Base-by-base conservation (phyloP, 2,329 filamentous ascomycete species). In the Cladosporium colombiae region DNA sequence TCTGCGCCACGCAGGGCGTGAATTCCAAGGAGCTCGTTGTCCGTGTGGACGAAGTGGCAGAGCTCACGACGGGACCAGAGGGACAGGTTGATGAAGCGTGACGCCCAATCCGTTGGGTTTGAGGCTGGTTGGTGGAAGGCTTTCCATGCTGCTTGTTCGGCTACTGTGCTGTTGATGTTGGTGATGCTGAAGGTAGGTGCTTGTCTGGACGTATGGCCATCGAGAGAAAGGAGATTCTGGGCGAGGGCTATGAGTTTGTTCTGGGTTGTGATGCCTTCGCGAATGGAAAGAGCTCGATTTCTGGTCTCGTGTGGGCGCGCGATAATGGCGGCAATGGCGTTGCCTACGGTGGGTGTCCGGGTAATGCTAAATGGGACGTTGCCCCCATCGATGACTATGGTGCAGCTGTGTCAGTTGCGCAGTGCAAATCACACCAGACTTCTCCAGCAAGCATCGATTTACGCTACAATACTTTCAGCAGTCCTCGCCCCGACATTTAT, bases 361-460 rank as follows among this genome's bases (percentile, higher is more conserved):
- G 56, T 59, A 18, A 59, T 13, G 40, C 56, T 59, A 33, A 59
- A 59, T 5, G 33, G 33, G 14, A 44, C 23, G 56, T 44, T 44
- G n/a, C 56, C 56, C 44, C 56, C 56, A 14, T 44, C 56, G 35
- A 40, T 16, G 56, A 59, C 56, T 44, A 11, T 11, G n/a, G 8
- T 8, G 23, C n/a, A 44, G 21, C 10, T n/a, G 11, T 46, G 35
- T 59, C 33, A 46, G 35, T 44, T 27, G 35, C 29, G 25, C 14
- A 27, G 27, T 29, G 27, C 27, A 29, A 27, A 3, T 29, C 27
- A 2, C 27, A 29, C 27, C 27, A 3, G 27, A 29, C 1, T 29
- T 29, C 27, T 29, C 27, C 27, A 29, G 27, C 27, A 29, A 29
- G 27, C 27, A 1, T 1, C 6, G 27, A 29, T 29, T 29, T 1